Conservation (phyloP, 2,329 filamentous ascomycete species). For the Clonostachys chloroleuca region DNA sequence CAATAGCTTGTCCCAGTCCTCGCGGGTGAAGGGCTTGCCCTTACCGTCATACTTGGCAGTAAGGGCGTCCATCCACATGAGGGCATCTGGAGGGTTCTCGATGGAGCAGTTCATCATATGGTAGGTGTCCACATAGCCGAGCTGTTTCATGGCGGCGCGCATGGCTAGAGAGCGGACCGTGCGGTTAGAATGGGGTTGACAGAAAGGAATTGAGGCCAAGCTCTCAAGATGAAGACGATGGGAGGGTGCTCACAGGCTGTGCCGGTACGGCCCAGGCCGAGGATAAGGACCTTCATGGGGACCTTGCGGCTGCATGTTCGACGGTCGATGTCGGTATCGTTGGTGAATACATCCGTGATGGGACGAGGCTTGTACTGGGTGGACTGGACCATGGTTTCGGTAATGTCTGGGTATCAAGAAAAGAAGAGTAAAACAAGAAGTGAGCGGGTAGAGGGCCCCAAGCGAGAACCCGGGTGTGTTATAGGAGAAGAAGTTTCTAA, state of each 20-base stretch:
- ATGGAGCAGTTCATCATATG: conserved; percentile 70
- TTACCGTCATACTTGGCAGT: conserved; percentile 38
- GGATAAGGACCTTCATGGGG: conserved; percentile 68
- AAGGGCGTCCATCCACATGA: conserved; percentile 69
- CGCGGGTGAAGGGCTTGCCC: conserved; percentile 48
- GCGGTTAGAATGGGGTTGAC: neutral
- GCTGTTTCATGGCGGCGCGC: conserved; percentile 58
- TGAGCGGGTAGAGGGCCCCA: no score
- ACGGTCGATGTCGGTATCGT: conserved; percentile 64
- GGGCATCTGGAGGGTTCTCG: conserved; percentile 52
- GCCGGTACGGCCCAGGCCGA: conserved; percentile 67
- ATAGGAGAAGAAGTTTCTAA: no score
- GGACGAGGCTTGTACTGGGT: conserved; percentile 27
- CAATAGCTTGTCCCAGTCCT: conserved; percentile 66
- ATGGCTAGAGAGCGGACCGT: conserved; percentile 38
- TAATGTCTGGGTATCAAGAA: neutral
- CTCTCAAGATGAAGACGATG: neutral
- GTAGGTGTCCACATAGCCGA: conserved; percentile 66
- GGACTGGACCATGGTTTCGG: conserved; percentile 17
- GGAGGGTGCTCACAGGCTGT: conserved; percentile 56
- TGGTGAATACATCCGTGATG: conserved; percentile 57
- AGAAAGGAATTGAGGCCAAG: neutral
- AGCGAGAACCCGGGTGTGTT: no score
- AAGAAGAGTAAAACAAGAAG: no score
- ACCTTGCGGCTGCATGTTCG: conserved; percentile 60